phyloP scores from a whole-genome alignment of 1,139 yeast species.

The Pichia inconspicua region DNA sequence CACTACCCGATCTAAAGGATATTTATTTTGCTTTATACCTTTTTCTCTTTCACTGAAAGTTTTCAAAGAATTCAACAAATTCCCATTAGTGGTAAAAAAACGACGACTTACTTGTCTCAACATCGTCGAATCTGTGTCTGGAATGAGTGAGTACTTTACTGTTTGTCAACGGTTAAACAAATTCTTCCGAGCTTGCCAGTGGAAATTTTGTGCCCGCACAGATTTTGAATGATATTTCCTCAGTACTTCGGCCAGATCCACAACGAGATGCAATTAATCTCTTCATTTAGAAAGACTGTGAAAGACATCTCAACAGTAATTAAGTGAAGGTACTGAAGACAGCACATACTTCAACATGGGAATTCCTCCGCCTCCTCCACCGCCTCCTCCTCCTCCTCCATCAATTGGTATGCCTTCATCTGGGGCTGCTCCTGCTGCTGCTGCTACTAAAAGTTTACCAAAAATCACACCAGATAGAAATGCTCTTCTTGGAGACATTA shows the following conservation, averaged over 20 bases:
- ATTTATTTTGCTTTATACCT: neutral
- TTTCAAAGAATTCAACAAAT: neutral
- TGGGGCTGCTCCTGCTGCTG: constrained; percentile 27
- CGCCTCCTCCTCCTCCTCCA: constrained; percentile 30
- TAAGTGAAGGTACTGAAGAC: neutral
- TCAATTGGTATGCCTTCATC: constrained; percentile 38
- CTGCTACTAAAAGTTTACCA: constrained; percentile 29
- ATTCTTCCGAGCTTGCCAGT: neutral
- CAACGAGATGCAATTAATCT: too few species aligned
- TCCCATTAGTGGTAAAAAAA: too few species aligned
- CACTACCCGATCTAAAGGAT: constrained; percentile 2
- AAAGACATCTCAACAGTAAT: too few species aligned
- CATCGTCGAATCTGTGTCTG: neutral
- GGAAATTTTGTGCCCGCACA: neutral
- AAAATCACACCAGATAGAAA: constrained; percentile 47
- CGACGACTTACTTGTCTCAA: neutral
- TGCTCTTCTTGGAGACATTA: constrained; percentile 80
- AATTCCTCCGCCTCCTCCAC: constrained; percentile 12
- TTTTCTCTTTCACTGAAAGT: neutral
- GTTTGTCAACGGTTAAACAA: too few species aligned
- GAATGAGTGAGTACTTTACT: too few species aligned
- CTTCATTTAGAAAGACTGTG: too few species aligned
- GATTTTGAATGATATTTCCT: neutral
- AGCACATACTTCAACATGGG: neutral
- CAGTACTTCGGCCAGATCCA: neutral